Percentiles rank a stretch among this genome's conserved stretches.
Evolutionary conservation across 2,329 filamentous ascomycete species (phyloP).

Genomic region (Zymoseptoria brevis): DNA sequence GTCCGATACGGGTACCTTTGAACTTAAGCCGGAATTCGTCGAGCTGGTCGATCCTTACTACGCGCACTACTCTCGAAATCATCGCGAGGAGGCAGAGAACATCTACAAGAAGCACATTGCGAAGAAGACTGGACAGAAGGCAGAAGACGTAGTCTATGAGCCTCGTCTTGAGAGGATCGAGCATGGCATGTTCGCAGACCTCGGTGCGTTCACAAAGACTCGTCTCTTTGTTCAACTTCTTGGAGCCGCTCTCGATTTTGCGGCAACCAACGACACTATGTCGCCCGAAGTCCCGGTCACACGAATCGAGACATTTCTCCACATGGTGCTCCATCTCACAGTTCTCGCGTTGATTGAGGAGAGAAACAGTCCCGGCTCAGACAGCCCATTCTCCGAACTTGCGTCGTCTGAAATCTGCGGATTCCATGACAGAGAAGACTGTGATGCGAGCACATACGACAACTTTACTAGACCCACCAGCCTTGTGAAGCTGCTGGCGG

Average conservation of each 20-base stretch:
- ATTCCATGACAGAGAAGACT: slow-evolving; percentile 3
- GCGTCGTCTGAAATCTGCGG: slow-evolving; percentile 13
- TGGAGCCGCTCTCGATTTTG: slow-evolving; percentile 79
- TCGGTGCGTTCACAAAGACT: slow-evolving; percentile 74
- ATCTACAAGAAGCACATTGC: slow-evolving; percentile 82
- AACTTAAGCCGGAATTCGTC: slow-evolving; percentile 77
- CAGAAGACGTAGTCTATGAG: slow-evolving; percentile 83
- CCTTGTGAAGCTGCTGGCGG: slow-evolving; percentile 44
- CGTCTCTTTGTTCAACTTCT: slow-evolving; percentile 84
- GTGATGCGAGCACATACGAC: not conserved
- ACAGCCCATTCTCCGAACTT: slow-evolving; percentile 20
- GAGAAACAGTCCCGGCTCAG: slow-evolving; percentile 21
- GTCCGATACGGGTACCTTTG: slow-evolving; percentile 88
- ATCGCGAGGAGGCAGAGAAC: slow-evolving; percentile 87
- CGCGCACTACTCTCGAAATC: slow-evolving; percentile 92
- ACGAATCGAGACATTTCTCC: slow-evolving; percentile 81
- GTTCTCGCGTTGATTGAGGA: slow-evolving; percentile 84
- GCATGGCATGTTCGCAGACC: slow-evolving; percentile 65
- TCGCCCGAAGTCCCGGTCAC: slow-evolving; percentile 56
- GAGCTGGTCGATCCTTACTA: slow-evolving; percentile 92
- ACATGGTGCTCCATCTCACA: slow-evolving; percentile 80
- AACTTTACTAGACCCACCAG: slow-evolving; percentile 6
- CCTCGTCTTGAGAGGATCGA: slow-evolving; percentile 70
- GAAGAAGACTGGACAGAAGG: slow-evolving; percentile 72
- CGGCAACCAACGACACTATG: slow-evolving; percentile 35